A percentile compares a stretch with the other conserved stretches of the same genome.
phyloP scores from a whole-genome alignment of 441 rosid genomes.

The Croton laevigatus region DNA sequence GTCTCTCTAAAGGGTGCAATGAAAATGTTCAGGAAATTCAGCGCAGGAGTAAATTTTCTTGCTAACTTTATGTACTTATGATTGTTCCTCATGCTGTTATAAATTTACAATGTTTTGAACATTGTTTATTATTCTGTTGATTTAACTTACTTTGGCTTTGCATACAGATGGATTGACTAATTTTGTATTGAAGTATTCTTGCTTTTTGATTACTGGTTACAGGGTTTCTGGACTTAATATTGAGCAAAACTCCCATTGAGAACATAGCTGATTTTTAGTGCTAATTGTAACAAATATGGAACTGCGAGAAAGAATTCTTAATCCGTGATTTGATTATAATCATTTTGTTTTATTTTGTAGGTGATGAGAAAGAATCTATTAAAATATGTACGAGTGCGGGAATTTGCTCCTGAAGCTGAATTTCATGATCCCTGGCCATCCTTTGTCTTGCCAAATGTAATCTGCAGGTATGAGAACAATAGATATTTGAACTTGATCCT shows the following conservation, averaged over 20 bases:
- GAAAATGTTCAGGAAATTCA: too few species aligned
- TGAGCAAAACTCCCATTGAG: background rate
- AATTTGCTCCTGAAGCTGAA: conserved; percentile 89
- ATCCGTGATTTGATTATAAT: background rate
- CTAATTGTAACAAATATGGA: background rate
- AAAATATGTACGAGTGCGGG: conserved; percentile 70
- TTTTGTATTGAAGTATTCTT: background rate
- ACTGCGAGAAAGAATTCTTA: background rate
- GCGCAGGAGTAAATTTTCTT: too few species aligned
- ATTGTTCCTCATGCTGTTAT: background rate
- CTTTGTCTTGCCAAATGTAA: conserved; percentile 76
- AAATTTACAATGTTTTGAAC: background rate
- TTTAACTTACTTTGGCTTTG: background rate
- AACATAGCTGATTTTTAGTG: background rate
- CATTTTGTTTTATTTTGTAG: conserved; percentile 30
- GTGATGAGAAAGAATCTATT: conserved; percentile 84
- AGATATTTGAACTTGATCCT: background rate
- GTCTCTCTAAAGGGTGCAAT: background rate
- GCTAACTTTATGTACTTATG: background rate
- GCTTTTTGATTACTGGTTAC: background rate
- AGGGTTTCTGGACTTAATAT: background rate
- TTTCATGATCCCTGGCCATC: conserved; percentile 69
- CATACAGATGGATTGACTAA: background rate
- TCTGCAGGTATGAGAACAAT: conserved; percentile 64
- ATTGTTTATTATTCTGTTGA: background rate